These are phyloP conservation scores for Lojkania enalia DNA, from an alignment of 2,329 filamentous ascomycete species.

Conservation along the genomic window DNA sequence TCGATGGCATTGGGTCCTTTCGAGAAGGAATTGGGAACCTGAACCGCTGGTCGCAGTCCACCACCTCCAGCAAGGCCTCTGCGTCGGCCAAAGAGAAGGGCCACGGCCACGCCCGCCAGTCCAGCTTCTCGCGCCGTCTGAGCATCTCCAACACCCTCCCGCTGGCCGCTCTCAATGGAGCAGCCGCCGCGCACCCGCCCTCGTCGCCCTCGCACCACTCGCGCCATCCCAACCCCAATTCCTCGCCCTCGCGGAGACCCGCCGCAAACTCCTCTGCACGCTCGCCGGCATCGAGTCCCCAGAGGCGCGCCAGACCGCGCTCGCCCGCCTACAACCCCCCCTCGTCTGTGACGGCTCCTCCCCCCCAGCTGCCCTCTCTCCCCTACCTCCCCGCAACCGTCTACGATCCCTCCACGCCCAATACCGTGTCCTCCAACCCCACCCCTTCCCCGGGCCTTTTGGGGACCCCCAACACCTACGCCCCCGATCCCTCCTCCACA, in stretches of 20 bases:
- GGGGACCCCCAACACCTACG: conserved; percentile 36
- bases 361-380: conserved; percentile 37
- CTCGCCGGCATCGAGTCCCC: conserved; percentile 46
- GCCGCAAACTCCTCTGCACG: conserved; percentile 16
- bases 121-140: conserved; percentile 43
- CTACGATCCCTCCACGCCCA: conserved; percentile 43
- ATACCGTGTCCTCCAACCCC: conserved; percentile 29
- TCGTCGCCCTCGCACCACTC: conserved; percentile 27
- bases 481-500: conserved; percentile 22
- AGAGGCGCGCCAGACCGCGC: conserved; percentile 32
- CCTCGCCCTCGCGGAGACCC: conserved; percentile 26
- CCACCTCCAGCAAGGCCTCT: conserved; percentile 53
- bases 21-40: conserved; percentile 54
- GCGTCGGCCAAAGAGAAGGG: conserved; percentile 22
- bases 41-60: conserved; percentile 63
- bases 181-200: conserved; percentile 34
- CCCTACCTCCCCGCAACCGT: conserved; percentile 41
- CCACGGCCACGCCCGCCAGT: conserved; percentile 30
- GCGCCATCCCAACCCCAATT: conserved; percentile 21
- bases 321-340: conserved; percentile 39
- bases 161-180: conserved; percentile 40
- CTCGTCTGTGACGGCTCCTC: conserved; percentile 34
- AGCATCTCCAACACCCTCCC: conserved; percentile 34
- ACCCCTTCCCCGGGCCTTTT: conserved; percentile 42
- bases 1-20: conserved; percentile 43